A percentile compares a stretch with the other conserved stretches of the same genome.
Evolutionary conservation across 108 stramenopile species (phyloP).

Genomic region (Asterionellopsis glacialis): DNA sequence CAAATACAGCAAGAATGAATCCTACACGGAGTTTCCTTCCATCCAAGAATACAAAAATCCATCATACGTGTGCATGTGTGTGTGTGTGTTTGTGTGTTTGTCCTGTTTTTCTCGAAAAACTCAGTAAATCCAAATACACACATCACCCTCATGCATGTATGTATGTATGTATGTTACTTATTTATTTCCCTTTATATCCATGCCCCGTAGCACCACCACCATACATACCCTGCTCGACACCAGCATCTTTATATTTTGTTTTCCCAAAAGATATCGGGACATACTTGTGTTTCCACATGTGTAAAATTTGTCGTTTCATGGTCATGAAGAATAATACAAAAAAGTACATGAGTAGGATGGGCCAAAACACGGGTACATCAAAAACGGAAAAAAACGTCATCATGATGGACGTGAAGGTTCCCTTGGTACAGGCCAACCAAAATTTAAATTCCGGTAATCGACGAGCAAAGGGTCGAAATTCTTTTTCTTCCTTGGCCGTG

Average conservation of each 20-base stretch:
- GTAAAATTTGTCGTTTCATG: constrained; percentile 98
- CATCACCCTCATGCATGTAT: too few relatives aligned
- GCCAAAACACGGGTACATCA: constrained; percentile 99
- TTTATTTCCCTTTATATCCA: too few relatives aligned
- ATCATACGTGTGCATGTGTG: too few relatives aligned
- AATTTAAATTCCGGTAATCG: constrained; percentile 99
- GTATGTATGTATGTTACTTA: too few relatives aligned
- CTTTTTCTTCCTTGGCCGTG: constrained; percentile 65
- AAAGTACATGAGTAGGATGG: constrained; percentile 97
- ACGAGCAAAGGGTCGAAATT: constrained; percentile 92
- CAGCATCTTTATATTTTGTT: constrained; percentile 85
- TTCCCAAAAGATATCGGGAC: constrained; percentile 96
- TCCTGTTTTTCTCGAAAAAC: too few relatives aligned
- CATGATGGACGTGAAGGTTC: constrained; percentile 61
- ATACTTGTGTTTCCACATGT: constrained; percentile 99
- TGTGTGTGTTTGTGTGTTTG: too few relatives aligned
- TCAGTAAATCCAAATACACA: too few relatives aligned
- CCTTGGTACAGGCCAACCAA: constrained; percentile 90
- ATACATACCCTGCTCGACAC: constrained; percentile 65
- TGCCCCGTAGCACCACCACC: constrained; percentile 43
- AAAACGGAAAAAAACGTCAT: constrained; percentile 98
- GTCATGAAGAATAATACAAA: constrained; percentile 96
- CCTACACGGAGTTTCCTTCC: too few relatives aligned
- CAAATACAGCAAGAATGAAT: too few relatives aligned
- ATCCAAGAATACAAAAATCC: too few relatives aligned